Percentiles rank a stretch among this genome's conserved stretches.
Conservation (phyloP, 257 asterid genomes). For the Phtheirospermum japonicum region DNA sequence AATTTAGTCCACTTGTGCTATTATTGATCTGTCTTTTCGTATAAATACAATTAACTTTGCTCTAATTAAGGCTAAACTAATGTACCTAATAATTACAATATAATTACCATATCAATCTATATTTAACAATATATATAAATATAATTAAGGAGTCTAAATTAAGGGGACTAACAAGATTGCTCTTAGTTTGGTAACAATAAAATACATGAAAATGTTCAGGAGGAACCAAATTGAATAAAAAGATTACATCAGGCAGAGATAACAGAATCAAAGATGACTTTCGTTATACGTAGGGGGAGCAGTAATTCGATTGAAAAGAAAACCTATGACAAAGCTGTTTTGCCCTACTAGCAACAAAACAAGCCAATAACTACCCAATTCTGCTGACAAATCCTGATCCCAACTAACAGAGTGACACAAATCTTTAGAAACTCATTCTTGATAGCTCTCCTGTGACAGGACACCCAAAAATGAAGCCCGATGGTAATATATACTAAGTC, state of each 20-base stretch:
- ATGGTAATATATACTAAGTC: neutral
- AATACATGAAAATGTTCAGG: too few species aligned
- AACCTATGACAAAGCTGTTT: neutral
- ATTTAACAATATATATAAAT: too few species aligned
- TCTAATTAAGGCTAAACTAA: too few species aligned
- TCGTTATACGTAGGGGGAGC: neutral
- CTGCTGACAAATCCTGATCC: neutral
- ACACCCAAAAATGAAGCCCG: conserved; percentile 16
- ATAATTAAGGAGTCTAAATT: too few species aligned
- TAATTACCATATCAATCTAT: too few species aligned
- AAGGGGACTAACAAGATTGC: too few species aligned
- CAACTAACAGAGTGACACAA: too few species aligned
- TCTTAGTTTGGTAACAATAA: too few species aligned
- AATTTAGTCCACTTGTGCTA: too few species aligned
- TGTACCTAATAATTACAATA: too few species aligned
- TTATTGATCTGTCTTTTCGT: too few species aligned
- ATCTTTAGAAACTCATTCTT: neutral
- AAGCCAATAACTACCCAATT: neutral
- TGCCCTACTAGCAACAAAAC: neutral
- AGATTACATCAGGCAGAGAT: neutral
- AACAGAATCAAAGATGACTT: neutral
- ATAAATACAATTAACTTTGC: too few species aligned
- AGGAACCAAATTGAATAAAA: neutral
- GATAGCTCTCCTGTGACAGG: neutral
- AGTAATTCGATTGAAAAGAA: neutral